Evolutionary conservation across 2,329 filamentous ascomycete species (phyloP), one percentile per base, ranked within the genome.

Genomic region (Rhinocladiella mackenziei): DNA sequence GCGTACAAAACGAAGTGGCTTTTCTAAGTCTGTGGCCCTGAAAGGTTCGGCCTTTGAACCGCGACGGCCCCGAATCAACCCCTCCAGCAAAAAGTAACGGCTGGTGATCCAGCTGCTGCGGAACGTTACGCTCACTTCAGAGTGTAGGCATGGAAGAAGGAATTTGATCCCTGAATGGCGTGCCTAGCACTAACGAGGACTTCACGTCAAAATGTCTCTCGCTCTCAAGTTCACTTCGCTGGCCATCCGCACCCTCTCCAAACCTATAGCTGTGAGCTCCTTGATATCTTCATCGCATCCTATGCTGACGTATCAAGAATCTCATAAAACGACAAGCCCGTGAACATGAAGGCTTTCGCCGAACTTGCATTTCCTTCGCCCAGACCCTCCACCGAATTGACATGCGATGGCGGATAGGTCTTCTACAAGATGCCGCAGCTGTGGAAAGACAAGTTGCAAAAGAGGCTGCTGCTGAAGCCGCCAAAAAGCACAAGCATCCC

Each of bases 211-310:
- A 15, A 57, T 57, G 55, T 57, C 55, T 36, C 50, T 84, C 50
- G 81, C 80, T 7, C 67, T 84, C 51, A 84, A 84, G 61, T 73
- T 84, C 55, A 77, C 76, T 22, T 83, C 80, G 15, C 69, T 84
- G 35, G 74, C 72, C 29, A 77, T 84, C 47, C 73, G 80, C 47
- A 84, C 81, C 1, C 67, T 82, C 19, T 81, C 81, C 10, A 84
- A 84, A 60, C 81, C 81, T 2, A 79, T 84, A 58, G 80, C 78
- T 53, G 81, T 83, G 71, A 57, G 73, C 64, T 35, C 1, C 11
- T 22, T 22, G 28, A 14, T 14, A 13, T 25, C 28, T 11, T 19
- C 33, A 31, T 2, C 14, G 31, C 37, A 23, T 39, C 20, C 15
- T n/a, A 8, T 39, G 30, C 43, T 38, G 18, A 50, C 37, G 11